phyloP scores from a whole-genome alignment of 352 stramenopile genomes.

The Globisporangium echinulatum region DNA sequence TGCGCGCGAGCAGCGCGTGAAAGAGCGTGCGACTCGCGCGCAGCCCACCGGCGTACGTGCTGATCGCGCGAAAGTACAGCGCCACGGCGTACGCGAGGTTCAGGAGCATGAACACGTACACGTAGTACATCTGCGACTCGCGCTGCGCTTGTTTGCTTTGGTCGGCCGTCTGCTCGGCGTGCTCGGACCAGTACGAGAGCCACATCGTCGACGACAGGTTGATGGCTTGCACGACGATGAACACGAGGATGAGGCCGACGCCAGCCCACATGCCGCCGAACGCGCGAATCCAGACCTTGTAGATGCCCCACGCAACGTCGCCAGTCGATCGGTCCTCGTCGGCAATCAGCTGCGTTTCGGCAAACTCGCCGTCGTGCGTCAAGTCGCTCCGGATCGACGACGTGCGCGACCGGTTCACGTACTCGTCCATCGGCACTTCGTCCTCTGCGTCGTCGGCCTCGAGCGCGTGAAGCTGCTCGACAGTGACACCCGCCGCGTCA shows the following conservation, averaged over 20 bases:
- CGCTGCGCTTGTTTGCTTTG: conserved; percentile 6
- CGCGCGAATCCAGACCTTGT: conserved; percentile 63
- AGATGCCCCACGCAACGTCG: conserved; percentile 50
- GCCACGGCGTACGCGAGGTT: conserved; percentile 49
- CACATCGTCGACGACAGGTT: conserved; percentile 79
- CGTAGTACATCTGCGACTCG: conserved; percentile 65
- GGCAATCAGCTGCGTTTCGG: conserved; percentile 40
- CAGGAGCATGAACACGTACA: conserved; percentile 78
- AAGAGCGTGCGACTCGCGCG: conserved; percentile 56
- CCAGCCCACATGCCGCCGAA: conserved; percentile 53
- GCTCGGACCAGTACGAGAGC: conserved; percentile 87
- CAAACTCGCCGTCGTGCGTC: conserved; percentile 32
- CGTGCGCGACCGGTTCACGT: conserved; percentile 42
- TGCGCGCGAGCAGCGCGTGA: conserved; percentile 75
- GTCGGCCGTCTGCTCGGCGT: conserved; percentile 15
- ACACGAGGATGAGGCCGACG: conserved; percentile 35
- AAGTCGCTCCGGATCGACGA: conserved; percentile 52
- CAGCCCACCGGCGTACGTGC: conserved; percentile 51
- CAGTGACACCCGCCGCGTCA: neutral
- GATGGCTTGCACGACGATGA: conserved; percentile 35
- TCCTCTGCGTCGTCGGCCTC: conserved; percentile 17
- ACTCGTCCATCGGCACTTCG: conserved; percentile 22
- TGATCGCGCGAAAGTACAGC: conserved; percentile 54
- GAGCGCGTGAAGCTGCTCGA: neutral
- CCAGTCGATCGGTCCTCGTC: conserved; percentile 65